A percentile compares a stretch with the other conserved stretches of the same genome.
phyloP scores from a whole-genome alignment of 441 rosid genomes.

The Erodium moschatum region DNA sequence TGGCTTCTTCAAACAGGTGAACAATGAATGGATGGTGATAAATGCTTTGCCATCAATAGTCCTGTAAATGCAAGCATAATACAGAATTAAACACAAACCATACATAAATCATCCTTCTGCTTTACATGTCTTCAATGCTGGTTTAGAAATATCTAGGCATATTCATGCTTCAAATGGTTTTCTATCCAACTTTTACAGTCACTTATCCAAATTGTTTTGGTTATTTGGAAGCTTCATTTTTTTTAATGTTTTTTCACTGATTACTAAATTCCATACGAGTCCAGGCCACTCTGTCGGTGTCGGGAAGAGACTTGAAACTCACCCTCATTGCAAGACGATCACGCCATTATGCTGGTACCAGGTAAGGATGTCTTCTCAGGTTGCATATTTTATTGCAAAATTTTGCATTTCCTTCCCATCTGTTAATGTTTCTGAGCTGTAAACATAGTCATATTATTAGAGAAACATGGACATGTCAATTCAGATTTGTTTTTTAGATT shows the following conservation, averaged over 20 bases:
- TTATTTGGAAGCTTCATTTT: conserved; percentile 13
- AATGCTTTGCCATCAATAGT: neutral
- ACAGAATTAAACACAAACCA: neutral
- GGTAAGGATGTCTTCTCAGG: conserved; percentile 49
- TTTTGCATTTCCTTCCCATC: conserved; percentile 5
- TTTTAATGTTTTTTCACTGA: conserved; percentile 17
- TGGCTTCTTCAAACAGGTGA: conserved; percentile 97
- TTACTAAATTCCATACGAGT: conserved; percentile 19
- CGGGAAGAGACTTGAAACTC: conserved; percentile 64
- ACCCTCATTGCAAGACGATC: conserved; percentile 96
- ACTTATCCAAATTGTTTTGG: neutral
- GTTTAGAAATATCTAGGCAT: neutral
- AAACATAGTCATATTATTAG: neutral
- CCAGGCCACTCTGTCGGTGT: conserved; percentile 59
- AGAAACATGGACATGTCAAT: neutral
- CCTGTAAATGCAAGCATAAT: neutral
- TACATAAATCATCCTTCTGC: neutral
- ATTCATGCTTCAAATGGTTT: neutral
- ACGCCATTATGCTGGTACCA: conserved; percentile 96
- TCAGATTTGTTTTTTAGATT: neutral
- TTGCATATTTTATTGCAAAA: neutral
- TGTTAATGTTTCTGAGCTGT: conserved; percentile 13
- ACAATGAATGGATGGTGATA: neutral
- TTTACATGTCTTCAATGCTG: neutral
- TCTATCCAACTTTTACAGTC: neutral